Evolutionary conservation across 371 early-diverging fungal genomes (phyloP).

Genomic region (Syncephalastrum racemosum): DNA sequence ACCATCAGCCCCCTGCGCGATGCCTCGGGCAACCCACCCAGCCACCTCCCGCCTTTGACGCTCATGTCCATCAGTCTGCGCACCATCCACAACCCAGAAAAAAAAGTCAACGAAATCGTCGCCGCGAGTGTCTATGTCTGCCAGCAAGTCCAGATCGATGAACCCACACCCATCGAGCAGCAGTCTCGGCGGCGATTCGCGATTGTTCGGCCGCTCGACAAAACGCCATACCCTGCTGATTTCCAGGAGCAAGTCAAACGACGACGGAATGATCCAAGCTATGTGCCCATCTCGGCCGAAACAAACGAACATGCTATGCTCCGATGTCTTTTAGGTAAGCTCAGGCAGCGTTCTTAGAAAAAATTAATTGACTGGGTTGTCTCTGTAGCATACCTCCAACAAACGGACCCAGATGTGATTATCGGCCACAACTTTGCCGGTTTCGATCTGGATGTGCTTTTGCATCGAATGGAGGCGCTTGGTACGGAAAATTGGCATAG

Average conservation of each 20-base stretch:
- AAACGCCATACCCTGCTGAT: conserved; percentile 61
- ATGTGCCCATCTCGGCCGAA: conserved; percentile 43
- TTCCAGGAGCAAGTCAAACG: conserved; percentile 53
- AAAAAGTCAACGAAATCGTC: conserved; percentile 86
- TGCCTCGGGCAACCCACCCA: conserved; percentile 35
- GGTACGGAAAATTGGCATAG: conserved; percentile 56
- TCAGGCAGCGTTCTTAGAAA: neutral
- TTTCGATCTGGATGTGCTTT: conserved; percentile 88
- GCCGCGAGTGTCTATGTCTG: conserved; percentile 68
- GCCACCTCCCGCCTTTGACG: conserved; percentile 74
- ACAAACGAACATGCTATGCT: conserved; percentile 66
- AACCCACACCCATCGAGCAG: conserved; percentile 43
- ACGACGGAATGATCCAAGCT: conserved; percentile 14
- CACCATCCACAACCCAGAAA: conserved; percentile 80
- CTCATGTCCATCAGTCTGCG: conserved; percentile 83
- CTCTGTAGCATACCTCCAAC: conserved; percentile 59
- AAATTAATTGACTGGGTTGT: neutral
- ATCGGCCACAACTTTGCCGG: conserved; percentile 97
- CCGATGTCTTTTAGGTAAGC: conserved; percentile 63
- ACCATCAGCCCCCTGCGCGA: conserved; percentile 59
- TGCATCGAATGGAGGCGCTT: conserved; percentile 89
- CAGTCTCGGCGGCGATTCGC: conserved; percentile 57
- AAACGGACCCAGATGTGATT: conserved; percentile 90
- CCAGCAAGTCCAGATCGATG: conserved; percentile 60
- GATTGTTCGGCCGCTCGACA: conserved; percentile 65